Conservation (phyloP, 352 stramenopile species). For the Pythium apleroticum region DNA sequence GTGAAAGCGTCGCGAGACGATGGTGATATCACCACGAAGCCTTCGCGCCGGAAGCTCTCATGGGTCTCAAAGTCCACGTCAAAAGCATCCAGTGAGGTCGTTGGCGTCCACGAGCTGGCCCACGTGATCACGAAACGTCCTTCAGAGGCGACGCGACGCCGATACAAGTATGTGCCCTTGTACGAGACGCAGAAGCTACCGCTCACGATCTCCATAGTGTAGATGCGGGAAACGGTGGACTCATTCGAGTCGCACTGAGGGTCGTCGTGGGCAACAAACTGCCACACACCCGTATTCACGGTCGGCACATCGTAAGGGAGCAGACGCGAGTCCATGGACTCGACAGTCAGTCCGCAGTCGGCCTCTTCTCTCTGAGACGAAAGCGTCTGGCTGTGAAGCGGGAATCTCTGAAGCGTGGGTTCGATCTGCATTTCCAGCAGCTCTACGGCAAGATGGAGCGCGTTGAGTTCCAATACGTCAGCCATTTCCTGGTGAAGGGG, state of each 20-base stretch:
- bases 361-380: not conserved
- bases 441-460: constrained; percentile 13
- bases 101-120: constrained; percentile 16
- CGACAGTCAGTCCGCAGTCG: constrained; percentile 6
- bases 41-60: constrained; percentile 17
- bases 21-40: constrained; percentile 10
- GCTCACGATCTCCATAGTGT: constrained; percentile 13
- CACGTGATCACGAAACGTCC: constrained; percentile 9
- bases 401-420: not conserved
- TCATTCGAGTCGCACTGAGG: not conserved
- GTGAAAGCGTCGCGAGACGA: not conserved
- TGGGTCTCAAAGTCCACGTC: constrained; percentile 9
- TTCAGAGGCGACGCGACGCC: not conserved
- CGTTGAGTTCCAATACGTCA: constrained; percentile 11
- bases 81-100: not conserved
- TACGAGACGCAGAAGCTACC: constrained; percentile 13
- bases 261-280: constrained; percentile 6
- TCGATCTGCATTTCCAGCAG: constrained; percentile 14
- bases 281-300: constrained; percentile 11
- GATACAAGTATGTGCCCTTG: constrained; percentile 11
- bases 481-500: not conserved
- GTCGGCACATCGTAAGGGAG: constrained; percentile 13
- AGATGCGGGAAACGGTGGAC: constrained; percentile 7
- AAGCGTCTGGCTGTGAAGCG: not conserved
- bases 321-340: constrained; percentile 11